phyloP scores from a whole-genome alignment of 2,329 filamentous ascomycete species.

The Geoglossum cookeanum region DNA sequence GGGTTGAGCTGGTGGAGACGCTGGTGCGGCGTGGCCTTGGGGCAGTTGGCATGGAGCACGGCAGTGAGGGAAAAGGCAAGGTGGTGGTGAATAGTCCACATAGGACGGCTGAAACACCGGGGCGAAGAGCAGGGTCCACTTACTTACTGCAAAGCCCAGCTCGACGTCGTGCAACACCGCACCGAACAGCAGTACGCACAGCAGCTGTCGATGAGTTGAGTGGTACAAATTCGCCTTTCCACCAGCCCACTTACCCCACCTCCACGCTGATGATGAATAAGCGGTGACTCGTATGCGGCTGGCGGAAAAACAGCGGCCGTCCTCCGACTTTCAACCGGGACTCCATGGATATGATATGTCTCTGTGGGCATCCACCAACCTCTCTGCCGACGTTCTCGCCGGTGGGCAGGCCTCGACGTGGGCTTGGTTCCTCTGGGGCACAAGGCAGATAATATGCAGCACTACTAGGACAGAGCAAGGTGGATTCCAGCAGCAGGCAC shows the following conservation, averaged over 20 bases:
- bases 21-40: neutral
- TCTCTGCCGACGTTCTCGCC: neutral
- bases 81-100: neutral
- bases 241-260: neutral
- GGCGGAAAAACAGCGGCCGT: neutral
- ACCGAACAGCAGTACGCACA: neutral
- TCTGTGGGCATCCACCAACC: neutral
- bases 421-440: neutral
- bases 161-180: neutral
- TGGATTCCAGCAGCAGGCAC: neutral
- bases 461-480: neutral
- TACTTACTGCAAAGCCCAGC: neutral
- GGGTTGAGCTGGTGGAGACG: neutral
- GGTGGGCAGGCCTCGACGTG: neutral
- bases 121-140: neutral
- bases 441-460: neutral
- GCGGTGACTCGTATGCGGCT: neutral
- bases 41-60: neutral
- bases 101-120: neutral
- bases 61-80: neutral
- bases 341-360: too few species aligned
- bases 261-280: neutral
- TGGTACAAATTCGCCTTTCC: neutral
- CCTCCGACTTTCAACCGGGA: too few species aligned
- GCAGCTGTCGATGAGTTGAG: neutral